A percentile compares a stretch with the other conserved stretches of the same genome.
These are phyloP conservation scores for Rhynchospora pubera DNA, from an alignment of 176 grass and related monocot species.

Conservation along the genomic window DNA sequence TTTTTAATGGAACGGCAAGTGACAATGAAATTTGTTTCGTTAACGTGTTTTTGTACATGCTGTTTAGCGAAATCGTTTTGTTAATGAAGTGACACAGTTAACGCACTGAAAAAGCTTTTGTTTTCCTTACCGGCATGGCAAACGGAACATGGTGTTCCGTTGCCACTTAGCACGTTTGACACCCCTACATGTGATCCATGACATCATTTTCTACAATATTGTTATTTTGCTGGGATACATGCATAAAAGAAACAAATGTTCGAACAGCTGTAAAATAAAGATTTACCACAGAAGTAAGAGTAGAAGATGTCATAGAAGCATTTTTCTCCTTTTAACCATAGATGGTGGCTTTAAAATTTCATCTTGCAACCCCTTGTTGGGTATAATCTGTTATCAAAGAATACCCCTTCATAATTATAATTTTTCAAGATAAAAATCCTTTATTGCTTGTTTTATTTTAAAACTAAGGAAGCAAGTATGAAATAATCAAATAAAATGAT, in stretches of 20 bases:
- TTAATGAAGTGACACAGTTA: no score
- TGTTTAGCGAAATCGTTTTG: no score
- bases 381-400: conserved; percentile 16
- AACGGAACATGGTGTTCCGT: no score
- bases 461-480: no score
- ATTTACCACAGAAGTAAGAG: conserved; percentile 23
- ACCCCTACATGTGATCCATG: neutral
- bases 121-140: no score
- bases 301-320: conserved; percentile 25
- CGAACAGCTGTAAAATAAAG: neutral
- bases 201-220: neutral
- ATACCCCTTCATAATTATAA: neutral
- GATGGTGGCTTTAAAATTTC: conserved; percentile 24
- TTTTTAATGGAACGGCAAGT: no score
- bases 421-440: neutral
- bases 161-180: no score
- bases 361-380: conserved; percentile 18
- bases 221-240: neutral
- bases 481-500: no score
- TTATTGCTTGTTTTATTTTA: no score
- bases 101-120: no score
- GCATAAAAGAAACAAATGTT: neutral
- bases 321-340: conserved; percentile 27
- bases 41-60: no score
- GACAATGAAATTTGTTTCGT: no score